phyloP scores from a whole-genome alignment of 352 stramenopile genomes.

The Paralagenidium karlingii region DNA sequence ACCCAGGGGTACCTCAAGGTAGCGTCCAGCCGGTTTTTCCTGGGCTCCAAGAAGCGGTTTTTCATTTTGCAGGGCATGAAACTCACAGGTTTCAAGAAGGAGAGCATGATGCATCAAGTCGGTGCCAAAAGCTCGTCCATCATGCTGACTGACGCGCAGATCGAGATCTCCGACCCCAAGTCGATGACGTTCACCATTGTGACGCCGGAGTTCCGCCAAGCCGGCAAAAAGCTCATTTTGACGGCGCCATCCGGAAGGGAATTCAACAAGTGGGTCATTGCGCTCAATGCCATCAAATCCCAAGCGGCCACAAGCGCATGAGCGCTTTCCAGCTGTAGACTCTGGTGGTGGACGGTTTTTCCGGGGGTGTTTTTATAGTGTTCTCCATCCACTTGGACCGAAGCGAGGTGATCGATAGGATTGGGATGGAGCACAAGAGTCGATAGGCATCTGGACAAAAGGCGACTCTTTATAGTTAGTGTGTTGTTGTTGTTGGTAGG shows the following conservation, averaged over 20 bases:
- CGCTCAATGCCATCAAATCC: constrained; percentile 32
- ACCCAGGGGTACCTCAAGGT: constrained; percentile 76
- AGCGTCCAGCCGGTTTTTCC: constrained; percentile 56
- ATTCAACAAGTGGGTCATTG: constrained; percentile 78
- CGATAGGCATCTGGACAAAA: too few species aligned
- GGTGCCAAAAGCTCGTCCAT: constrained; percentile 64
- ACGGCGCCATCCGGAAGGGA: constrained; percentile 57
- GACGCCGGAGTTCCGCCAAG: constrained; percentile 53
- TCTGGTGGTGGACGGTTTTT: too few species aligned
- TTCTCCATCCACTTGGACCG: too few species aligned
- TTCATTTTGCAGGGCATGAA: constrained; percentile 54
- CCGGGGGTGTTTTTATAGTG: too few species aligned
- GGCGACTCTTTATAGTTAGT: too few species aligned
- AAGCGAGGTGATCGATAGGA: too few species aligned
- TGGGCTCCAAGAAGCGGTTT: constrained; percentile 79
- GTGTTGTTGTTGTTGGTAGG: too few species aligned
- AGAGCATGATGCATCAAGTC: constrained; percentile 44
- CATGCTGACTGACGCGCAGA: constrained; percentile 39
- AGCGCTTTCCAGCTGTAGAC: too few species aligned
- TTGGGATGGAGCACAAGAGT: too few species aligned
- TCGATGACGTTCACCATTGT: constrained; percentile 65
- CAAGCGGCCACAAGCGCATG: constrained; percentile 24
- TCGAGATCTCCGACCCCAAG: constrained; percentile 51
- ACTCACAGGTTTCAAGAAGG: constrained; percentile 64
- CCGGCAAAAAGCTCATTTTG: constrained; percentile 71